phyloP scores from a whole-genome alignment of 208 protist species.

The Trypanosoma lewisi region DNA sequence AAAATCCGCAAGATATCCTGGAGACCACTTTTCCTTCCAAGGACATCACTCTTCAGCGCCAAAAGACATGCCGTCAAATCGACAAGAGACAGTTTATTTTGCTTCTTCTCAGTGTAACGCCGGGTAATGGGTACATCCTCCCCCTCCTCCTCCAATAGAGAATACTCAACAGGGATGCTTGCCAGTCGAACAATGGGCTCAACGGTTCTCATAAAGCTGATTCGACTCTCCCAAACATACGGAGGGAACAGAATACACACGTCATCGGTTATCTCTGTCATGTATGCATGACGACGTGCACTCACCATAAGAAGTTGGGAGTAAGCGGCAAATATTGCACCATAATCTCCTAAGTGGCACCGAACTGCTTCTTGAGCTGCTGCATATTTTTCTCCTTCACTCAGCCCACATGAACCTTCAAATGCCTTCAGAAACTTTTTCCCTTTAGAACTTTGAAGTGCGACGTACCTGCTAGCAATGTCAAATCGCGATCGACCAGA shows the following conservation, averaged over 20 bases:
- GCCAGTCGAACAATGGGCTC: background rate
- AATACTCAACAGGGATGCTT: background rate
- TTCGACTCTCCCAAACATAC: constrained; percentile 25
- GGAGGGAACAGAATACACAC: constrained; percentile 7
- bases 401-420: background rate
- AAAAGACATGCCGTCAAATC: constrained; percentile 25
- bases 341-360: constrained; percentile 15
- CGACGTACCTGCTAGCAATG: constrained; percentile 18
- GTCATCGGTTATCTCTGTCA: background rate
- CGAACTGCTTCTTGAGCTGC: constrained; percentile 6
- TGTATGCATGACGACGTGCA: constrained; percentile 16
- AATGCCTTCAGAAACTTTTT: background rate
- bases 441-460: background rate
- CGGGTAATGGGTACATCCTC: constrained; percentile 5
- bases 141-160: background rate
- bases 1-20: constrained; percentile 6
- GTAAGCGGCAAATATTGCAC: constrained; percentile 17
- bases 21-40: constrained; percentile 13
- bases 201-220: constrained; percentile 2
- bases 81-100: constrained; percentile 1
- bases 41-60: constrained; percentile 12
- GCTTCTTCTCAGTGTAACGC: background rate
- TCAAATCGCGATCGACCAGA: constrained; percentile 12
- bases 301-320: background rate
- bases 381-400: constrained; percentile 2